Conservation (phyloP, 2,329 filamentous ascomycete genomes). For the Cladobotryum mycophilum region DNA sequence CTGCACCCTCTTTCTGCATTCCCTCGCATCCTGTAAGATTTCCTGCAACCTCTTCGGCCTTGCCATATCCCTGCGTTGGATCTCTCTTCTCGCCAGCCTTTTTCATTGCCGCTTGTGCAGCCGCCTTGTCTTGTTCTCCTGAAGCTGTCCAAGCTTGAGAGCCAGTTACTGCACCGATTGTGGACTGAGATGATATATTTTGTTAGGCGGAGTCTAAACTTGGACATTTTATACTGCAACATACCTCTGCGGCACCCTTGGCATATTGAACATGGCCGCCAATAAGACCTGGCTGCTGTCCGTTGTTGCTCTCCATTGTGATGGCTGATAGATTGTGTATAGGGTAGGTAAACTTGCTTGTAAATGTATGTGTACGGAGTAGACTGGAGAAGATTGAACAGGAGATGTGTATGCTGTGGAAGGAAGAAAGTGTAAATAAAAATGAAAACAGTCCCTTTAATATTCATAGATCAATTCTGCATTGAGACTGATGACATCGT, state of each 20-base stretch:
- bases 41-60: constrained; percentile 58
- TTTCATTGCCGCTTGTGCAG: constrained; percentile 58
- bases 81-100: constrained; percentile 52
- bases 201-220: background rate
- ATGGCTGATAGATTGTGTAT: background rate
- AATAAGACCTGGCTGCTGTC: constrained; percentile 50
- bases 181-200: constrained; percentile 33
- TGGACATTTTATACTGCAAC: background rate
- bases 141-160: constrained; percentile 57
- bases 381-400: background rate
- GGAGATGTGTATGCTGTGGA: background rate
- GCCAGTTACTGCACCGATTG: constrained; percentile 56
- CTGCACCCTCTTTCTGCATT: constrained; percentile 58
- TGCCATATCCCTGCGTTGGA: constrained; percentile 51
- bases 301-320: constrained; percentile 26
- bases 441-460: no score
- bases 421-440: background rate
- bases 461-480: background rate
- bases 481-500: constrained; percentile 12
- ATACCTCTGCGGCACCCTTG: constrained; percentile 61
- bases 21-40: constrained; percentile 61
- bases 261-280: constrained; percentile 60
- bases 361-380: background rate
- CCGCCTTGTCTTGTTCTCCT: constrained; percentile 57
- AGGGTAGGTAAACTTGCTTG: background rate